Percentiles rank a stretch among this genome's conserved stretches.
These are phyloP conservation scores for Talaromyces sp. DNA, from an alignment of 2,329 filamentous ascomycete genomes.

Conservation along the genomic window DNA sequence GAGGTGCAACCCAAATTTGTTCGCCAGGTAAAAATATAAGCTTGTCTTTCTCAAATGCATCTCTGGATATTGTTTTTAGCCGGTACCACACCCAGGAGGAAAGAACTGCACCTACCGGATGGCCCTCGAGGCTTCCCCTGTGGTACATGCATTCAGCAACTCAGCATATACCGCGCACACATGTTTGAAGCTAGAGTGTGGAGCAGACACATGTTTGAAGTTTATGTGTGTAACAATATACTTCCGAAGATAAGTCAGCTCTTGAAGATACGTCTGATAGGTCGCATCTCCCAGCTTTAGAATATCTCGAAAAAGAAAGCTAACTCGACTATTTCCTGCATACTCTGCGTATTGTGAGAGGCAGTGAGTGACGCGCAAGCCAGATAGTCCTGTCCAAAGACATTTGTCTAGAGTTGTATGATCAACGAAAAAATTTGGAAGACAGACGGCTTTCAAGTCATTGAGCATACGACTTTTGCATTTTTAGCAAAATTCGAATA, in stretches of 20 bases:
- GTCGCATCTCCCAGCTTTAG: neutral
- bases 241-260: neutral
- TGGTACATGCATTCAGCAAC: neutral
- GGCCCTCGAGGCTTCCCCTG: neutral
- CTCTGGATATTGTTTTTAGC: neutral
- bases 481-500: neutral
- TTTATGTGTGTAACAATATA: too few species aligned
- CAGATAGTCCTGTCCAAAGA: neutral
- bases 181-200: neutral
- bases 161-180: neutral
- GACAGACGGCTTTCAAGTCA: neutral
- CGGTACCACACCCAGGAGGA: neutral
- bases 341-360: constrained; percentile 5
- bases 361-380: neutral
- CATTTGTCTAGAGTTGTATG: neutral
- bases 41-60: neutral
- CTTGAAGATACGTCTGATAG: neutral
- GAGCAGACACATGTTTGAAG: neutral
- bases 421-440: neutral
- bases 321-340: neutral
- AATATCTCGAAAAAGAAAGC: constrained; percentile 7
- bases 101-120: neutral
- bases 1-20: neutral
- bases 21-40: neutral
- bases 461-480: neutral